phyloP scores from a whole-genome alignment of 2,329 filamentous ascomycete species.

The Thelonectria rubi region DNA sequence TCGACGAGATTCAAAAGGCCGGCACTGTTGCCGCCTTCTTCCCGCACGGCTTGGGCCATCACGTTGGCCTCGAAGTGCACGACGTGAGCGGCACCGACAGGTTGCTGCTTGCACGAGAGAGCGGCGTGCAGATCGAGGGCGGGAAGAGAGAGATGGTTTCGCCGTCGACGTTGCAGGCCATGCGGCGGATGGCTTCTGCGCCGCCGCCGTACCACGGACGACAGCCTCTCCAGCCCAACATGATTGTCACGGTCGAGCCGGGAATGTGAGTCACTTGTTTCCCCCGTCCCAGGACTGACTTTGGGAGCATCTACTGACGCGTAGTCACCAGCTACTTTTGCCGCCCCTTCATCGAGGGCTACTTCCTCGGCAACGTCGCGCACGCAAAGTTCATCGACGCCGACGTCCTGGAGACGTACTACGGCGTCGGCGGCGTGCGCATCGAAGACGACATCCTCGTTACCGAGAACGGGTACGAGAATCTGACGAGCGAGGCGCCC shows the following conservation, averaged over 20 bases:
- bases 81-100: slow-evolving; percentile 60
- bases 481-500: slow-evolving; percentile 77
- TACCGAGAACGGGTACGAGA: slow-evolving; percentile 80
- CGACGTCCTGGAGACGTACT: slow-evolving; percentile 72
- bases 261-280: slow-evolving; percentile 63
- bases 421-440: slow-evolving; percentile 84
- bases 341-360: slow-evolving; percentile 75
- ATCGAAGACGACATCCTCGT: slow-evolving; percentile 93
- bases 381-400: slow-evolving; percentile 73
- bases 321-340: slow-evolving; percentile 71
- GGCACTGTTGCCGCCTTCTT: slow-evolving; percentile 71
- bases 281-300: neutral
- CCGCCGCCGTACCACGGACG: slow-evolving; percentile 45
- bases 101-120: slow-evolving; percentile 43
- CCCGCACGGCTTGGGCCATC: slow-evolving; percentile 72
- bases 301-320: slow-evolving; percentile 7
- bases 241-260: slow-evolving; percentile 83
- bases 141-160: slow-evolving; percentile 55
- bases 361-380: slow-evolving; percentile 66
- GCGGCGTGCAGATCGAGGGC: slow-evolving; percentile 43
- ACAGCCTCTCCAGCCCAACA: slow-evolving; percentile 63
- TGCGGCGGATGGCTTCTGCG: slow-evolving; percentile 39
- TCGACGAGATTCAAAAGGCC: slow-evolving; percentile 60
- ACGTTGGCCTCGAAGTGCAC: slow-evolving; percentile 72
- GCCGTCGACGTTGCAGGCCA: slow-evolving; percentile 45